These are phyloP conservation scores for Magnaporthiopsis incrustans DNA, from an alignment of 2,329 filamentous ascomycete genomes.

Conservation along the genomic window DNA sequence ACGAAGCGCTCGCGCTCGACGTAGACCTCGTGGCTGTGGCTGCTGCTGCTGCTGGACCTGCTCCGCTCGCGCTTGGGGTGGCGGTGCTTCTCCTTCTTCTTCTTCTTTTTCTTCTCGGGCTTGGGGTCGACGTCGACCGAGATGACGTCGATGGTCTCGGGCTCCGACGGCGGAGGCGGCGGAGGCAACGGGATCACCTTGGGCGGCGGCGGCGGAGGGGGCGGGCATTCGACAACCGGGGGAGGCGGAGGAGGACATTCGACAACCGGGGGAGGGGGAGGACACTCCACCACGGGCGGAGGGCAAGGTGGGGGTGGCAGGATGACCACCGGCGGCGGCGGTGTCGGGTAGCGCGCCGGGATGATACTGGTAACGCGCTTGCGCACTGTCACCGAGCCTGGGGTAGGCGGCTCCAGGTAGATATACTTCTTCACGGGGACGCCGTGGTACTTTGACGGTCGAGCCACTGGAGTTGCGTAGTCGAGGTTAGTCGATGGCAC, in stretches of 20 bases:
- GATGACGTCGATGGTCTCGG: conserved; percentile 31
- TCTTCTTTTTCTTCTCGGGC: conserved; percentile 11
- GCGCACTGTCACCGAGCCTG: conserved; percentile 27
- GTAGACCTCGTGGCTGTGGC: conserved; percentile 33
- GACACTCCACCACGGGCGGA: conserved; percentile 11
- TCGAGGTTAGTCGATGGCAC: background rate
- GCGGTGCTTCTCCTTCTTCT: conserved; percentile 8
- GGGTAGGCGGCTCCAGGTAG: conserved; percentile 31
- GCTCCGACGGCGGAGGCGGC: conserved; percentile 9
- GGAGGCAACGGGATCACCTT: conserved; percentile 15
- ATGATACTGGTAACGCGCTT: conserved; percentile 30
- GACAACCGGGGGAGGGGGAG: conserved; percentile 13
- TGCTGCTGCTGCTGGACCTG: conserved; percentile 2
- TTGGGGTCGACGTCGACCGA: conserved; percentile 31
- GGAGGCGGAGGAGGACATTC: conserved; percentile 10
- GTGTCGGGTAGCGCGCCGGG: conserved; percentile 19
- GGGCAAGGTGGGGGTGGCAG: conserved; percentile 14
- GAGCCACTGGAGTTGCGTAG: conserved; percentile 10
- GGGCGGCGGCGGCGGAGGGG: conserved; percentile 13
- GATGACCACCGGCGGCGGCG: conserved; percentile 13
- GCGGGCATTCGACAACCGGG: conserved; percentile 13
- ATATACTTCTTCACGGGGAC: conserved; percentile 27
- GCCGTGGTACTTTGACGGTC: conserved; percentile 12
- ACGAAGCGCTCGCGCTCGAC: conserved; percentile 44
- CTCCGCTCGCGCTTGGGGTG: background rate